Evolutionary conservation across 306 rosid genomes (phyloP).

Genomic region (Cicer chorassanicum): DNA sequence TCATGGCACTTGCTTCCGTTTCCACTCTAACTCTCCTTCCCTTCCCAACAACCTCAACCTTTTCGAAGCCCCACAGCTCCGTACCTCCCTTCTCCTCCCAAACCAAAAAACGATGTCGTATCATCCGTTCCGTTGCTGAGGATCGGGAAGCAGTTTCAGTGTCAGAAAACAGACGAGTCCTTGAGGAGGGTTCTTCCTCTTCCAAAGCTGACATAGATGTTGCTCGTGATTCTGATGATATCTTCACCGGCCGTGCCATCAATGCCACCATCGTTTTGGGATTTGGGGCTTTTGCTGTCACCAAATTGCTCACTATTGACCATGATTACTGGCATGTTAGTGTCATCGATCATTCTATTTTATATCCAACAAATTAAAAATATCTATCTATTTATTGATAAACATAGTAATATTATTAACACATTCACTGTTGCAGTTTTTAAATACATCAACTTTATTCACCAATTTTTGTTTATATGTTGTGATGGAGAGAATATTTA

Average conservation of each 20-base stretch:
- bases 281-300: slow-evolving; percentile 81
- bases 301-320: slow-evolving; percentile 87
- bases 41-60: slow-evolving; percentile 7
- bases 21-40: slow-evolving; percentile 45
- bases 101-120: slow-evolving; percentile 51
- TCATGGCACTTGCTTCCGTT: slow-evolving; percentile 58
- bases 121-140: slow-evolving; percentile 57
- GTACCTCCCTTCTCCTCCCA: slow-evolving; percentile 34
- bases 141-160: slow-evolving; percentile 58
- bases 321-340: slow-evolving; percentile 94
- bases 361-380: background rate
- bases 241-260: slow-evolving; percentile 56
- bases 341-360: slow-evolving; percentile 34
- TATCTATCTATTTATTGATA: too few species aligned
- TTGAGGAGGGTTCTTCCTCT: slow-evolving; percentile 37
- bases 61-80: slow-evolving; percentile 44
- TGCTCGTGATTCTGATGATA: slow-evolving; percentile 45
- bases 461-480: too few species aligned
- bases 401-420: too few species aligned
- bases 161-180: slow-evolving; percentile 48
- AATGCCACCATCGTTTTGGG: slow-evolving; percentile 83
- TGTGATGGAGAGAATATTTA: too few species aligned
- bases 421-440: too few species aligned
- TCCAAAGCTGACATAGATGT: slow-evolving; percentile 43
- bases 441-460: too few species aligned